These are phyloP conservation scores for Dioscorea alata DNA, from an alignment of 106 monocot species.

Conservation along the genomic window DNA sequence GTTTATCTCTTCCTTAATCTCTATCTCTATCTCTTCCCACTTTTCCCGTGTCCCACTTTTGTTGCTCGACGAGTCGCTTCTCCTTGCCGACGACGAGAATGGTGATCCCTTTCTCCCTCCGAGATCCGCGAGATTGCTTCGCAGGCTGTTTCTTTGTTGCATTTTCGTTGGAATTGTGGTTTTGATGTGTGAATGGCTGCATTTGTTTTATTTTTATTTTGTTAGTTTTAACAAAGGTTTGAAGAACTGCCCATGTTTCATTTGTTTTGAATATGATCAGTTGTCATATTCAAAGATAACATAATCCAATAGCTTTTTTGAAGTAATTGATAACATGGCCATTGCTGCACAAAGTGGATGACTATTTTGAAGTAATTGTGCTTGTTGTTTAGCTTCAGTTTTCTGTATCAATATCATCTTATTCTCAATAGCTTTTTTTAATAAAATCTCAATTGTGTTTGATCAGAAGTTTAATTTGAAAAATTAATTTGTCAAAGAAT, in stretches of 20 bases:
- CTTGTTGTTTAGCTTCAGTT: no score
- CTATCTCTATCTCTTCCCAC: no score
- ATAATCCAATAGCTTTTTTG: no score
- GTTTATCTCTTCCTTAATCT: no score
- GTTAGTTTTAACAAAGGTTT: background rate
- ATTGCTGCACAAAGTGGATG: conserved; percentile 37
- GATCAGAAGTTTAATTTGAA: no score
- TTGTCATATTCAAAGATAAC: background rate
- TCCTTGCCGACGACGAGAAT: conserved; percentile 12
- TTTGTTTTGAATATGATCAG: background rate
- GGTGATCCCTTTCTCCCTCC: background rate
- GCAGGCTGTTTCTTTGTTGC: conserved; percentile 10
- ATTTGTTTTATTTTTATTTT: background rate
- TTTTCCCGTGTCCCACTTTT: no score
- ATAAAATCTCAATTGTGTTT: no score
- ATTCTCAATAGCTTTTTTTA: no score
- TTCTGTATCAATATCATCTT: no score
- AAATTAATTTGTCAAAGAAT: no score
- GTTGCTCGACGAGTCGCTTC: conserved; percentile 14
- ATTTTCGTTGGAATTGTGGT: background rate
- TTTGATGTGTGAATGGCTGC: background rate
- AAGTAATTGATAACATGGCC: conserved; percentile 25
- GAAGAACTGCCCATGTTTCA: background rate
- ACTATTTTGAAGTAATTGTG: background rate
- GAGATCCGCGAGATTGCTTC: conserved; percentile 9